Evolutionary conservation across 2,329 filamentous ascomycete genomes (phyloP), one percentile per base, ranked within the genome.

Genomic region (Tolypocladium nubicola): DNA sequence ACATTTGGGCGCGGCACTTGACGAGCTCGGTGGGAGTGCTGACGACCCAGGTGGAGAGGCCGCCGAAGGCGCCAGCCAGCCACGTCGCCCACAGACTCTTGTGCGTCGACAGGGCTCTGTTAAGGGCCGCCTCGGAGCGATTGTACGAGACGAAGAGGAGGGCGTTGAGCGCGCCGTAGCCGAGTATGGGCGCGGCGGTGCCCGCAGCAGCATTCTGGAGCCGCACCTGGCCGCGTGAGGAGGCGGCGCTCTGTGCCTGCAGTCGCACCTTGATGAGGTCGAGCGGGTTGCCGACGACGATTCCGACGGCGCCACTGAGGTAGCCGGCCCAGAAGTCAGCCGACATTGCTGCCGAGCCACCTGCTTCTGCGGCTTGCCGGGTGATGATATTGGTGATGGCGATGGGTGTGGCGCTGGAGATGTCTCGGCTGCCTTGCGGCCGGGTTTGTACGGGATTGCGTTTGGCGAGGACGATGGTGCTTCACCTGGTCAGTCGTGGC

Each of bases 291-390:
- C 93, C 91, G 60, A 96, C 87, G 53, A 96, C 75, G 65, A 97
- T 97, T 52, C 90, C 89, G 53, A 87, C 79, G 58, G 88, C 90
- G 56, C 93, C 93, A 68, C 88, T 93, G 60, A 94, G 75, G 72
- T 96, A 97, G 66, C 92, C 91, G 58, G 92, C 89, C 89, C 89
- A 96, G 72, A 97, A 97, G 70, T 96, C 92, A 64, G 90, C 84
- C 54, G 89, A 89, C 89, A 94, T 93, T 50, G n/a, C 56, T 21
- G 52, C 56, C 13, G n/a, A 9, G 13, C 16, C 41, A 10, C 41
- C 41, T 23, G 41, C 1, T 21, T 23, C 41, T 33, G 26, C 45
- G 6, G 45, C 45, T 19, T 10, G 23, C 14, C 23, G 45, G 23
- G 23, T 19, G 23, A 47, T 9, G 11, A 13, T 21, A 19, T 3